Conservation (phyloP, 352 stramenopile genomes). For the Globisporangium rhizosaccharum region DNA sequence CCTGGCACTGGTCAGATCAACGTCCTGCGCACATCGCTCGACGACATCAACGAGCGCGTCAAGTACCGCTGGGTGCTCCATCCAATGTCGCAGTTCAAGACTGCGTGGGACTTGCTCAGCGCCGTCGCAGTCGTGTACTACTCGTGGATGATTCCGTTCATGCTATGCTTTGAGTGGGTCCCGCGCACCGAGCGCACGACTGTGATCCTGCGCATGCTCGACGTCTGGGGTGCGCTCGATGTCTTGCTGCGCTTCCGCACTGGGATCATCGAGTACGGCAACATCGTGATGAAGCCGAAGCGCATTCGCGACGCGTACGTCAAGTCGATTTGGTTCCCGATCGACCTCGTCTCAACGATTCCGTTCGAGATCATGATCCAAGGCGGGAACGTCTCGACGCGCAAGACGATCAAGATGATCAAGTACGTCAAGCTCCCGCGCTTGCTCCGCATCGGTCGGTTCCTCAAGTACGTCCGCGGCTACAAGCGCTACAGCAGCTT, state of each 20-base stretch:
- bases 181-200: slow-evolving; percentile 18
- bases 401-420: slow-evolving; percentile 71
- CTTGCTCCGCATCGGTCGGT: slow-evolving; percentile 47
- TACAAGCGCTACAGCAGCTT: slow-evolving; percentile 62
- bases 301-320: slow-evolving; percentile 42
- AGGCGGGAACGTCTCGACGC: slow-evolving; percentile 33
- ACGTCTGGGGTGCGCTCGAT: slow-evolving; percentile 11
- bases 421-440: slow-evolving; percentile 68
- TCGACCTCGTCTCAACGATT: slow-evolving; percentile 50
- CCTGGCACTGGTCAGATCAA: slow-evolving; percentile 26
- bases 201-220: slow-evolving; percentile 39
- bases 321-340: slow-evolving; percentile 53
- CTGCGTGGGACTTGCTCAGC: slow-evolving; percentile 52
- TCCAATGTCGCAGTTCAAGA: slow-evolving; percentile 42
- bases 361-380: slow-evolving; percentile 55
- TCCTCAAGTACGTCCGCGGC: slow-evolving; percentile 49
- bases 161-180: slow-evolving; percentile 71
- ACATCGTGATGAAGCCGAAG: slow-evolving; percentile 29
- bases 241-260: no score
- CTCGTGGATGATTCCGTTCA: slow-evolving; percentile 68
- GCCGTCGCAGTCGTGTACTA: slow-evolving; percentile 58
- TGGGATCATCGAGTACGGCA: no score
- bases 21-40: slow-evolving; percentile 56
- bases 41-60: slow-evolving; percentile 48
- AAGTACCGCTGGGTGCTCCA: slow-evolving; percentile 49